Conservation (phyloP, 306 rosid species). For the Cyamopsis tetragonoloba region DNA sequence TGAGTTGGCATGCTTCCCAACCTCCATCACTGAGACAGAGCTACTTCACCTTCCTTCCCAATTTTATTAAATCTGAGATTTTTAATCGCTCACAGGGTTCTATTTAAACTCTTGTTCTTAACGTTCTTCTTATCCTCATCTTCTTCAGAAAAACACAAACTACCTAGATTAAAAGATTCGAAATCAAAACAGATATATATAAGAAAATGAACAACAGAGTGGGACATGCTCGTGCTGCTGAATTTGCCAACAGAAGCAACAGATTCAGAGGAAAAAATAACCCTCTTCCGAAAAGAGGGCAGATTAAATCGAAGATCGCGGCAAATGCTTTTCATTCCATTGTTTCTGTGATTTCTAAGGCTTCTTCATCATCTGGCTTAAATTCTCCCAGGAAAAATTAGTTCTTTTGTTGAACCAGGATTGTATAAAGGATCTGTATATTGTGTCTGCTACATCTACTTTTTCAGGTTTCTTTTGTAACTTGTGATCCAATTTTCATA, state of each 20-base stretch:
- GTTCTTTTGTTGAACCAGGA: background rate
- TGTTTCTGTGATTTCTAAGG: constrained; percentile 31
- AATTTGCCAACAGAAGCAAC: constrained; percentile 5
- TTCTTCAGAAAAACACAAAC: background rate
- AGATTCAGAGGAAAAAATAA: constrained; percentile 25
- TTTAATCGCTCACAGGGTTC: background rate
- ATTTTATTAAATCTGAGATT: too few species aligned
- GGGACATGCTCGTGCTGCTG: constrained; percentile 31
- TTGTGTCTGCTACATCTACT: background rate
- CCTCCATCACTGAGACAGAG: constrained; percentile 26
- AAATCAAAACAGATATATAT: background rate
- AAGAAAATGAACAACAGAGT: constrained; percentile 42
- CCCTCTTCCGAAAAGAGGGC: constrained; percentile 50
- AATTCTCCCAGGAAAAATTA: constrained; percentile 32
- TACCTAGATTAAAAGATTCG: background rate
- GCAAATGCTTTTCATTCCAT: constrained; percentile 44
- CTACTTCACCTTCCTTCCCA: constrained; percentile 7
- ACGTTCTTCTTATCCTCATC: background rate
- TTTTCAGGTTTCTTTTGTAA: background rate
- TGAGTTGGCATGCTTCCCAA: constrained; percentile 58
- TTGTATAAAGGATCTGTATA: background rate
- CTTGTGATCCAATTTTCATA: background rate
- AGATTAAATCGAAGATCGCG: constrained; percentile 44
- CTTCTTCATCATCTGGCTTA: constrained; percentile 31
- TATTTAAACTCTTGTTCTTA: constrained; percentile 35